Evolutionary conservation across 2,329 filamentous ascomycete species (phyloP).

Genomic region (Diplodia sapinea): DNA sequence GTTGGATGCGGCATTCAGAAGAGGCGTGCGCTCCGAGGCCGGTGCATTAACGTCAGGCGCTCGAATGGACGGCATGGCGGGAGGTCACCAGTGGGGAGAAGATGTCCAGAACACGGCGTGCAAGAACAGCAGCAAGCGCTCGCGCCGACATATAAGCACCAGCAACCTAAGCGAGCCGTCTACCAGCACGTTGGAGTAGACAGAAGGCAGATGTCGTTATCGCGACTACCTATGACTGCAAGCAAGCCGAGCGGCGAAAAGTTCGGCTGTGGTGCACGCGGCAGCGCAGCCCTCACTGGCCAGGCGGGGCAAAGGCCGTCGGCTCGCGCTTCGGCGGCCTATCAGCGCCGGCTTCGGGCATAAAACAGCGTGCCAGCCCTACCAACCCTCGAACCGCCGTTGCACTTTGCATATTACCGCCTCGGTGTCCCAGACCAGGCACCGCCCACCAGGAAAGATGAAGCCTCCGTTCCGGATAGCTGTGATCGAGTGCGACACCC

Average conservation of each 20-base stretch:
- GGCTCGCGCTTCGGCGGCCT: slow-evolving; percentile 13
- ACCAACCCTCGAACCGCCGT: slow-evolving; percentile 1
- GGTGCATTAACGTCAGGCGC: slow-evolving; percentile 16
- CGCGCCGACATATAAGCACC: slow-evolving; percentile 2
- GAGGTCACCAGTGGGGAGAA: neutral
- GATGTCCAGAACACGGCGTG: neutral
- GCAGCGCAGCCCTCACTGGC: slow-evolving; percentile 7
- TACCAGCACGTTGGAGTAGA: neutral
- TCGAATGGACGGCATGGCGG: slow-evolving; percentile 10
- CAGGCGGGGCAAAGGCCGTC: slow-evolving; percentile 21
- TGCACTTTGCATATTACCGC: neutral
- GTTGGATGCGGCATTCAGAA: slow-evolving; percentile 8
- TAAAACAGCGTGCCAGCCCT: slow-evolving; percentile 8
- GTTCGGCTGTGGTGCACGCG: neutral
- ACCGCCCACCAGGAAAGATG: slow-evolving; percentile 36
- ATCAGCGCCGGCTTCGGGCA: slow-evolving; percentile 29
- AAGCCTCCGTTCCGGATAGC: slow-evolving; percentile 71
- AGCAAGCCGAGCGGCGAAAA: slow-evolving; percentile 1
- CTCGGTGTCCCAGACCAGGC: slow-evolving; percentile 1
- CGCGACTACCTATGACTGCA: neutral
- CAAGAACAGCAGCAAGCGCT: neutral
- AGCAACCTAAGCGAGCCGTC: slow-evolving; percentile 7
- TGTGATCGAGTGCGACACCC: slow-evolving; percentile 86
- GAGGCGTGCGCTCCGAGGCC: slow-evolving; percentile 19
- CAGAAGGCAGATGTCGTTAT: slow-evolving; percentile 4